Conservation (phyloP, 345 rosid genomes). For the Eutrema japonicum region DNA sequence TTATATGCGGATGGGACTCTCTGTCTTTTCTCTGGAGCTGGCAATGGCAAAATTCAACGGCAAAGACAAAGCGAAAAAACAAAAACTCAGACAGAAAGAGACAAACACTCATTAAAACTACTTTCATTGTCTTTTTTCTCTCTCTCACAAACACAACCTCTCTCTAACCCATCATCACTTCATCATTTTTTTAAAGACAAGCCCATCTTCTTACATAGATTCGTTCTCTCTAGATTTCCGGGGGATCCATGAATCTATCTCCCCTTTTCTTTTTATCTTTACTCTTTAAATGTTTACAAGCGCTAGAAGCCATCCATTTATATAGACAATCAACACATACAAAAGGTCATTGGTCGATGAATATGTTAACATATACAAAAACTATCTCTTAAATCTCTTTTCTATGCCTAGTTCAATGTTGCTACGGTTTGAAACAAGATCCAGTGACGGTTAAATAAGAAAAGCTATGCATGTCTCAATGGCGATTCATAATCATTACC, state of each 20-base stretch:
- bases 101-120: slow-evolving; percentile 53
- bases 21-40: slow-evolving; percentile 99
- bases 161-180: slow-evolving; percentile 55
- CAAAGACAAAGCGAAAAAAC: slow-evolving; percentile 54
- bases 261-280: background rate
- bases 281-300: slow-evolving; percentile 8
- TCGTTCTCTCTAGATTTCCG: slow-evolving; percentile 57
- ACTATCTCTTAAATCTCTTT: background rate
- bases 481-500: background rate
- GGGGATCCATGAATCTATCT: slow-evolving; percentile 47
- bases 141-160: slow-evolving; percentile 46
- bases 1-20: slow-evolving; percentile 99
- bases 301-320: slow-evolving; percentile 13
- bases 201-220: slow-evolving; percentile 38
- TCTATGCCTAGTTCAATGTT: slow-evolving; percentile 4
- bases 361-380: background rate
- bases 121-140: slow-evolving; percentile 43
- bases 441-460: background rate
- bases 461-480: slow-evolving; percentile 31
- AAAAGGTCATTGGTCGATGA: slow-evolving; percentile 1
- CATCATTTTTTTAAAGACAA: slow-evolving; percentile 56
- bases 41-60: slow-evolving; percentile 45
- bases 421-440: slow-evolving; percentile 29
- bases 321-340: background rate
- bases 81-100: slow-evolving; percentile 50